Base-by-base conservation (phyloP, 441 rosid genomes). In the Euphorbia celastroides region DNA sequence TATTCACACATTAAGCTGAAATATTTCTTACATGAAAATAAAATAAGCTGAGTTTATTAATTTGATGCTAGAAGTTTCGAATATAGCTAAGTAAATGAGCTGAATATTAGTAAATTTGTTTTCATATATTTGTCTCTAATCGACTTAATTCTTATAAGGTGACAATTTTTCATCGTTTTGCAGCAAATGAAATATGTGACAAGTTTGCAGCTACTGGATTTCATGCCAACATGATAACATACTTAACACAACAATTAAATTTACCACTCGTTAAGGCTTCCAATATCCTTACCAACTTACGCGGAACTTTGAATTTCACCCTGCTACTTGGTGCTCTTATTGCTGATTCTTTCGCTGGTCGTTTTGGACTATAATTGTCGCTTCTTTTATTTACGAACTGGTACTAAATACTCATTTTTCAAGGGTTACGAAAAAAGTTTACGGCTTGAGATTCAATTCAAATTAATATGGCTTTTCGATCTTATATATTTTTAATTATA, bases 181-280 rank as follows among this genome's bases (percentile, higher is more conserved):
- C 69, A 91, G 99, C 87, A 12, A 93, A 90, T 72, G 99, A 93
- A 81, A 80, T 76, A 6, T 87, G 95, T 68, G 97, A 93, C 81
- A 93, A 89, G 78, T 70, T 93, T 64, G 97, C 99, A 3, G 92
- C 89, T 73, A 88, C 89, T 32, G 99, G 99, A 19, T 91, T 93
- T 73, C 32, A 56, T 57, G 56, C 93, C 19, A 93, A 93, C 70
- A 93, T 93, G 99, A 83, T 88, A 56, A 93, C 86, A 80, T 93
- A 93, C 86, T 69, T 91, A 59, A 93, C 96, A 14, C 76, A 85
- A 25, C 84, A 93, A 76, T 78, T 93, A 60, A 92, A 93, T 66
- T 75, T 91, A 85, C 99, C 99, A 2, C 67, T 91, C 65, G 89
- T 96, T 23, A 86, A 88, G 81, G 97, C 97, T 23, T 97, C 99